Evolutionary conservation across 352 stramenopile species (phyloP).

Genomic region (Phytophthora ohioensis): DNA sequence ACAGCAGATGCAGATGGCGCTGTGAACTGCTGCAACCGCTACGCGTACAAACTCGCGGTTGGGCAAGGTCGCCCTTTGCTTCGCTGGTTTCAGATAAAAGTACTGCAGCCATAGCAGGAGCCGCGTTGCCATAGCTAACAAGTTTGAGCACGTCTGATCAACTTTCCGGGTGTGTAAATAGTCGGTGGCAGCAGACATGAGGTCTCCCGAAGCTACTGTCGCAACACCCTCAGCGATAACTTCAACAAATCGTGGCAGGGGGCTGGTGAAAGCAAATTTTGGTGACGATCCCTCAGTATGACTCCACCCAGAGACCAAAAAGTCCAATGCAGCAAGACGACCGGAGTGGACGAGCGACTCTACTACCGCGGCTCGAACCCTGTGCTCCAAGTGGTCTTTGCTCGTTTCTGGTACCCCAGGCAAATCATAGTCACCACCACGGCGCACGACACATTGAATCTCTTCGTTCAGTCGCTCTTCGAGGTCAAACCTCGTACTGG

Average conservation of each 20-base stretch:
- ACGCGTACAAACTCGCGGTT: constrained; percentile 70
- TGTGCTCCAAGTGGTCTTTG: constrained; percentile 45
- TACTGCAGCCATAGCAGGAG: constrained; percentile 77
- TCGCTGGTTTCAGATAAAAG: constrained; percentile 57
- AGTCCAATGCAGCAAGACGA: constrained; percentile 62
- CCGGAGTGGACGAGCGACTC: constrained; percentile 60
- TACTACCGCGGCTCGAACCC: constrained; percentile 50
- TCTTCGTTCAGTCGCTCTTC: constrained; percentile 62
- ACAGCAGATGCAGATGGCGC: constrained; percentile 70
- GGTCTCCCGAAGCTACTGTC: constrained; percentile 57
- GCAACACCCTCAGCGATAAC: constrained; percentile 64
- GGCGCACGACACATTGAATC: constrained; percentile 52
- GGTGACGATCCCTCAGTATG: constrained; percentile 14
- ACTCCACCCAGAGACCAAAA: constrained; percentile 63
- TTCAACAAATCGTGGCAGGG: constrained; percentile 68
- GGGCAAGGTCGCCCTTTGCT: constrained; percentile 40
- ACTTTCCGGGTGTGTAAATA: constrained; percentile 63
- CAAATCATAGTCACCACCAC: constrained; percentile 50
- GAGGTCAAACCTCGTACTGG: constrained; percentile 42
- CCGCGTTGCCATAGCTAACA: constrained; percentile 59
- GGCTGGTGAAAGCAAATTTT: constrained; percentile 45
- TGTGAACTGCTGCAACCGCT: constrained; percentile 76
- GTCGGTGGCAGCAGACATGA: constrained; percentile 61
- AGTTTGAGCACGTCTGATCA: constrained; percentile 71
- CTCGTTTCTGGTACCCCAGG: constrained; percentile 53